Evolutionary conservation across 768 basidiomycete genomes (phyloP).

Genomic region (Termitomyces titanicus): DNA sequence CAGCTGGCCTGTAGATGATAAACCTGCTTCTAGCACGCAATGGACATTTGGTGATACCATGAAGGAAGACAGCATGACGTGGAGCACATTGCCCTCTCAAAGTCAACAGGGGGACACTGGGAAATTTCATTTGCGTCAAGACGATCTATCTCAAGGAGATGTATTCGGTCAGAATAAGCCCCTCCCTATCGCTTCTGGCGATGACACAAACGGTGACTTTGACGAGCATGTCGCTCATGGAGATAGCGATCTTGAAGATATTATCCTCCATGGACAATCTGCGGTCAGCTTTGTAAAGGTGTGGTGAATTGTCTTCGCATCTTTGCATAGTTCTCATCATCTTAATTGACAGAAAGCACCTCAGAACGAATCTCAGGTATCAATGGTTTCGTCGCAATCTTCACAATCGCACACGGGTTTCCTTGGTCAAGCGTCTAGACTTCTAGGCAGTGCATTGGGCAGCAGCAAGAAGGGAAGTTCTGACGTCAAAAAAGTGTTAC

Average conservation of each 20-base stretch:
- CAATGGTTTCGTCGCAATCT: constrained; percentile 46
- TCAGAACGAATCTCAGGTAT: constrained; percentile 53
- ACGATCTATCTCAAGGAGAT: constrained; percentile 8
- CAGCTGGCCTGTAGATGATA: constrained; percentile 75
- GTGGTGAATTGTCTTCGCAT: constrained; percentile 16
- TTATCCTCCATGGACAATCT: constrained; percentile 32
- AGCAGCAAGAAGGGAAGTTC: constrained; percentile 68
- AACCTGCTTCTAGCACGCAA: constrained; percentile 47
- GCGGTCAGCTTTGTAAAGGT: constrained; percentile 42
- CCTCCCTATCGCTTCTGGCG: constrained; percentile 30
- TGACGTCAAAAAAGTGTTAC: constrained; percentile 75
- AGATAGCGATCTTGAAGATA: constrained; percentile 39
- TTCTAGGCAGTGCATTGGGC: constrained; percentile 65
- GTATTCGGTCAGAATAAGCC: constrained; percentile 10
- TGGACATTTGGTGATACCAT: constrained; percentile 58
- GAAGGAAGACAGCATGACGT: constrained; percentile 70
- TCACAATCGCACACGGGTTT: constrained; percentile 57
- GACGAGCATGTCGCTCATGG: constrained; percentile 15
- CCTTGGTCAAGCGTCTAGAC: constrained; percentile 66
- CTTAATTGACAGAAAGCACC: constrained; percentile 20
- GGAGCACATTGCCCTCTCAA: constrained; percentile 67
- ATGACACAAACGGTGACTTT: constrained; percentile 30
- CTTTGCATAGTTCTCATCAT: not conserved
- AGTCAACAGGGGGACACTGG: constrained; percentile 46
- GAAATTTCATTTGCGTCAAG: constrained; percentile 19